Base-by-base conservation (phyloP, 768 basidiomycete genomes). In the Rhodotorula graminis region DNA sequence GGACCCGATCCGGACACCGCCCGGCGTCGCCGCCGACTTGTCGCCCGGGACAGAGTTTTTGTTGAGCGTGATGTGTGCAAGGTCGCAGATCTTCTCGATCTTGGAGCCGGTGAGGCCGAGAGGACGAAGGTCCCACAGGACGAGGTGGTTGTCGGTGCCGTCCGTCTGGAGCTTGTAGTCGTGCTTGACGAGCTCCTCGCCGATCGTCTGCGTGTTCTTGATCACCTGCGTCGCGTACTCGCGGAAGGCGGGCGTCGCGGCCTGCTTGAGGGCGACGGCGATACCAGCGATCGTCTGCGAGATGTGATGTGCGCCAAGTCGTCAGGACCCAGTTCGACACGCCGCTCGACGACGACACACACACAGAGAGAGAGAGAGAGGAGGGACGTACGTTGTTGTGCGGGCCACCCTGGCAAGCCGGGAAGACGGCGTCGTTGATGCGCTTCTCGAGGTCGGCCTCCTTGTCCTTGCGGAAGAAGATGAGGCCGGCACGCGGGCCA, bases 361-460 rank as follows among this genome's bases (percentile, higher is more conserved):
- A 23, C 21, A 49, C n/a, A n/a, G n/a, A n/a, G n/a, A 49, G 61
- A 76, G 49, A 15, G 53, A 55, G n/a, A 25, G 49, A 49, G 1
- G 19, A 25, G n/a, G n/a, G 33, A 10, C 58, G 19, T 40, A 59
- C 58, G 84, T 99, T 93, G 85, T 98, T 98, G 85, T 98, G 96
- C 57, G 95, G 96, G 61, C 95, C 96, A 82, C 96, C 96, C 84
- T 98, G 96, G 86, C 96, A 98, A 49, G 96, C 95, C 69, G 96
- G 96, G 88, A 99, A 99, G 75, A 99, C 95, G 62, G 96, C 94
- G 55, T 95, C 91, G 81, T 98, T 98, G 78, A 99, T 88, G 69
- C 94, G 90, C 66, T 92, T 92, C 86, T 97, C 96, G 58, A 99
- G 87, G 77, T 98, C 95, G 71, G 88, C 85, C 79, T 90, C 87